Conservation (phyloP, 805 yeast genomes). For the Starmerella sirachaensis region DNA sequence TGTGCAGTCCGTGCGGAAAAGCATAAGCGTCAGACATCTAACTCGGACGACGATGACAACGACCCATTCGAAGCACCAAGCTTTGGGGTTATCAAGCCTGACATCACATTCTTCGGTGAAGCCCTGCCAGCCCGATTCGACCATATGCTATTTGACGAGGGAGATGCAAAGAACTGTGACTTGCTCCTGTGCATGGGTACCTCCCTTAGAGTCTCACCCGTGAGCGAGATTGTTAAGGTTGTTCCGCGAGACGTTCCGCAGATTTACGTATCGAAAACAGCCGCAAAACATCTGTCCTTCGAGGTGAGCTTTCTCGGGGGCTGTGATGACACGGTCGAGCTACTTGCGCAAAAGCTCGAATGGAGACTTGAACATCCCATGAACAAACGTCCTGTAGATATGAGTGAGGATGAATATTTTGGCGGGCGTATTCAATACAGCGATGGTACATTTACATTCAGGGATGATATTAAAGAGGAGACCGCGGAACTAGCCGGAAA, state of each 20-base stretch:
- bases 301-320: conserved; percentile 66
- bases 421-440: conserved; percentile 22
- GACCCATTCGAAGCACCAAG: conserved; percentile 27
- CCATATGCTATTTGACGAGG: conserved; percentile 31
- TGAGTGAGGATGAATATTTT: conserved; percentile 18
- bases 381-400: conserved; percentile 28
- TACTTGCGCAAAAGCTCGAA: conserved; percentile 42
- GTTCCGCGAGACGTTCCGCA: conserved; percentile 69
- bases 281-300: conserved; percentile 63
- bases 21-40: conserved; percentile 4
- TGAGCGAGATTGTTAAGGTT: conserved; percentile 70
- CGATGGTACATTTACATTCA: conserved; percentile 24
- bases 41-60: conserved; percentile 30
- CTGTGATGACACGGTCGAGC: conserved; percentile 72
- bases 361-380: conserved; percentile 54
- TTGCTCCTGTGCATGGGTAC: conserved; percentile 78
- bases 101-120: conserved; percentile 86
- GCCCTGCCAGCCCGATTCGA: conserved; percentile 63
- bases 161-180: conserved; percentile 61
- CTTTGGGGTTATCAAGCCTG: conserved; percentile 85
- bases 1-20: conserved; percentile 30
- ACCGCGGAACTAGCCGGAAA: conserved; percentile 5
- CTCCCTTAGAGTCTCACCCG: conserved; percentile 85
- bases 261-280: conserved; percentile 64
- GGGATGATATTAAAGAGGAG: conserved; percentile 1